phyloP scores from a whole-genome alignment of 169 alveolate genomes.

The Plasmodium fragile region DNA sequence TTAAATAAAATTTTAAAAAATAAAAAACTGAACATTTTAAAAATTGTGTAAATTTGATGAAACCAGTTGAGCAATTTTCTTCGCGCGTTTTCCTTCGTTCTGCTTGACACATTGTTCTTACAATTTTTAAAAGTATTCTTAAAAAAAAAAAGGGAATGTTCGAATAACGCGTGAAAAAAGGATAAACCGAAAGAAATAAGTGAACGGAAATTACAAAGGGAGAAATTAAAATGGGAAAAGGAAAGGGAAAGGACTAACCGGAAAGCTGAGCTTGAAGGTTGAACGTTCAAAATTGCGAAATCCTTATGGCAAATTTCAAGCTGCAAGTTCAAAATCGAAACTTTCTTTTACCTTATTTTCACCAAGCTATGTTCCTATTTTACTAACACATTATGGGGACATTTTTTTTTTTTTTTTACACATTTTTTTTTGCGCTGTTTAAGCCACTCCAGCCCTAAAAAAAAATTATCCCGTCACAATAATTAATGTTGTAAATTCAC shows the following conservation, averaged over 20 bases:
- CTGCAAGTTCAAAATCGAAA: neutral
- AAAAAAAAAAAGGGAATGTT: neutral
- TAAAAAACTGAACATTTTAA: neutral
- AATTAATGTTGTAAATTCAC: neutral
- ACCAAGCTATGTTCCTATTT: neutral
- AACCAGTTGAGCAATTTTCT: conserved; percentile 8
- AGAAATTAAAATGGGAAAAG: conserved; percentile 13
- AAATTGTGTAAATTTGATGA: conserved; percentile 22
- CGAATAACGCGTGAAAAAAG: neutral
- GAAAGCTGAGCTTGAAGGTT: neutral
- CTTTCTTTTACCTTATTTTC: neutral
- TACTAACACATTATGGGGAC: neutral
- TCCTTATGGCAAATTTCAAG: neutral
- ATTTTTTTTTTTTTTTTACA: neutral
- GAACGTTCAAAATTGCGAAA: neutral
- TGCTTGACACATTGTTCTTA: conserved; percentile 10
- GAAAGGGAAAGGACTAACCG: neutral
- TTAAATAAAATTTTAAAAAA: no score
- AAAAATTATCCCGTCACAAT: neutral
- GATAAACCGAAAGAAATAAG: neutral
- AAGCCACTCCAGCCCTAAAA: neutral
- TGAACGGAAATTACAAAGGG: neutral
- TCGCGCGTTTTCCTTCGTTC: neutral
- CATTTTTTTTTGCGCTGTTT: neutral
- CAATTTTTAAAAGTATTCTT: neutral